Evolutionary conservation across 2,329 filamentous ascomycete species (phyloP), one percentile per base, ranked within the genome.

Genomic region (Microdochium paspali): DNA sequence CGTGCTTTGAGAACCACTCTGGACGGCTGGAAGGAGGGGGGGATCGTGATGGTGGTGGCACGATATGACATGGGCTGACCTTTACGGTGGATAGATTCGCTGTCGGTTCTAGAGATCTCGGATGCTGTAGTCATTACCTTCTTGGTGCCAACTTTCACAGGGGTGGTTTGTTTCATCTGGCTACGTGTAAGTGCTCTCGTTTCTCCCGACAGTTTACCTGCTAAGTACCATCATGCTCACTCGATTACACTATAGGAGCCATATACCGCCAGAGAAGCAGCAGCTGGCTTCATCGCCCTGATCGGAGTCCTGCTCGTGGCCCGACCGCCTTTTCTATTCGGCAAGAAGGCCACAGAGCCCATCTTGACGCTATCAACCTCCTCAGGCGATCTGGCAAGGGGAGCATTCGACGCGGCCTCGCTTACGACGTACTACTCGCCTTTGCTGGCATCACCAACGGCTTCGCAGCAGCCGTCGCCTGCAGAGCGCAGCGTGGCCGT

Each of bases 91-190:
- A 56, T 75, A 68, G 64, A 71, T 26, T 66, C 66, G 0, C 59
- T 70, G 0, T 72, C 84, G 23, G 90, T 88, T 53, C 75, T 93
- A 1, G 83, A 86, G 2, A 73, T 93, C 2, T 81, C 85, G 2
- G 87, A 93, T 59, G 84, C 87, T 1, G 89, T 84, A 0, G 85
- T 90, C 23, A 82, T 93, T 28, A 88, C 84, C 6, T 93, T 91
- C 61, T 72, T 93, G 3, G 77, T 85, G 0, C 87, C 87, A 0
- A 83, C 83, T 7, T 70, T 89, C 10, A 81, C 84, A 7, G 85
- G 67, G 1, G 62, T 69, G 73, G 62, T 90, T 75, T 76, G 82
- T 71, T 54, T 89, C 79, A 61, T 87, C 73, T 42, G 56, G 51
- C 47, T 64, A 7, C 54, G 47, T 47, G 61, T 63, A 50, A 47